Percentiles rank a stretch among this genome's conserved stretches.
phyloP scores from a whole-genome alignment of 257 asterid species.

The Plantago elongata region DNA sequence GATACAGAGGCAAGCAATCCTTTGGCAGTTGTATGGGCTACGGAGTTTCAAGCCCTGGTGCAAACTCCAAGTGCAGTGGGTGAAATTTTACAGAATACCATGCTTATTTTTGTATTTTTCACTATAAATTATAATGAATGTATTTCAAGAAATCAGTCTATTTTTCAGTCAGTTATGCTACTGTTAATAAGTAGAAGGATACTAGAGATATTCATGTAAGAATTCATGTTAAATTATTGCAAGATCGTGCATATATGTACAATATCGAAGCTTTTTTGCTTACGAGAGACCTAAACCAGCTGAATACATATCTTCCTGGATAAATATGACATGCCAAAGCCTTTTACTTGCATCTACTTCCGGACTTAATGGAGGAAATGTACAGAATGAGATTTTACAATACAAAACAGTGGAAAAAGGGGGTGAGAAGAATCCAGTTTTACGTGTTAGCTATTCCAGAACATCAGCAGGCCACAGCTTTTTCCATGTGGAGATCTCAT shows the following conservation, averaged over 20 bases:
- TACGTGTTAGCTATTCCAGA: conserved; percentile 48
- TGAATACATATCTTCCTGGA: conserved; percentile 2
- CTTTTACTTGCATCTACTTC: conserved; percentile 16
- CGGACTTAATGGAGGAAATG: conserved; percentile 14
- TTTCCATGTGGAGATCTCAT: conserved; percentile 64
- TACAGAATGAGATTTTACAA: conserved; percentile 18
- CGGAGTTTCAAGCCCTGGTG: conserved; percentile 35
- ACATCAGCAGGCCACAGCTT: conserved; percentile 60
- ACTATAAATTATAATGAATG: not conserved
- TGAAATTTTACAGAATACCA: not conserved
- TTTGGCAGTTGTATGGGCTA: conserved; percentile 39
- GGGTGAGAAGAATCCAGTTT: conserved; percentile 12
- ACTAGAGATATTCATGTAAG: not conserved
- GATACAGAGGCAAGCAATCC: conserved; percentile 37
- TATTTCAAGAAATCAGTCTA: not conserved
- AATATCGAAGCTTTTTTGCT: conserved; percentile 16
- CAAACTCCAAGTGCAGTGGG: conserved; percentile 15
- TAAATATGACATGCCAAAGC: conserved; percentile 5
- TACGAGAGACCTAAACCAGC: conserved; percentile 21
- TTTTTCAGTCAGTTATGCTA: not conserved
- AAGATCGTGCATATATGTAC: conserved; percentile 13
- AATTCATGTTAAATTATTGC: not conserved
- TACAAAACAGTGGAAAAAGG: conserved; percentile 13
- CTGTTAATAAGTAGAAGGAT: not conserved
- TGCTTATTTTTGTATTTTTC: conserved; percentile 5